A percentile compares a stretch with the other conserved stretches of the same genome.
phyloP scores from a whole-genome alignment of 495 filamentous ascomycete genomes.

The Aspergillus diversus region DNA sequence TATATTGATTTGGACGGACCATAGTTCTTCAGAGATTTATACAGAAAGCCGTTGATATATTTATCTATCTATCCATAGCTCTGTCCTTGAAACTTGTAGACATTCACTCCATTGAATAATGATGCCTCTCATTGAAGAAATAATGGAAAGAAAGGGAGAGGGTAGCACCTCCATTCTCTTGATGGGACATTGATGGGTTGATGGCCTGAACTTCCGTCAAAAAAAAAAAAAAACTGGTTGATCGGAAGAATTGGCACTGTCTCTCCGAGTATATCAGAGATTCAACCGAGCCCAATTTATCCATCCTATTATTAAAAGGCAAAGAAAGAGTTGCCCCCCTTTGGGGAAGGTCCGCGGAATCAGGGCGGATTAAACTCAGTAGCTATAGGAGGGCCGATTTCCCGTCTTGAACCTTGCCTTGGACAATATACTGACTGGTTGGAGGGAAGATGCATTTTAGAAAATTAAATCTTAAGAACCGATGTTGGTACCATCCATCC shows the following conservation, averaged over 20 bases:
- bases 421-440: neutral
- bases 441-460: neutral
- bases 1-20: too few species aligned
- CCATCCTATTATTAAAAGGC: neutral
- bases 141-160: too few species aligned
- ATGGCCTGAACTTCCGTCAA: too few species aligned
- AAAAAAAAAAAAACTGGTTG: neutral
- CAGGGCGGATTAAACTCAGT: neutral
- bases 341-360: neutral
- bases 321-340: neutral
- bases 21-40: too few species aligned
- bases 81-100: too few species aligned
- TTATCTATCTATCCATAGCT: too few species aligned
- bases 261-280: neutral
- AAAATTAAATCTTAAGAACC: neutral
- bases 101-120: too few species aligned
- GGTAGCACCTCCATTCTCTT: too few species aligned
- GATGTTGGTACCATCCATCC: neutral
- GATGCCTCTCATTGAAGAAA: too few species aligned
- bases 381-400: neutral
- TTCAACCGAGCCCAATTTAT: neutral
- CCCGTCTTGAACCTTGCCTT: neutral
- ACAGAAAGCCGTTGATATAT: too few species aligned
- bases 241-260: neutral
- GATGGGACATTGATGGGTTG: too few species aligned